Evolutionary conservation across 139 green algal genomes (phyloP), one percentile per base, ranked within the genome.

Genomic region (Volvox reticuliferus): DNA sequence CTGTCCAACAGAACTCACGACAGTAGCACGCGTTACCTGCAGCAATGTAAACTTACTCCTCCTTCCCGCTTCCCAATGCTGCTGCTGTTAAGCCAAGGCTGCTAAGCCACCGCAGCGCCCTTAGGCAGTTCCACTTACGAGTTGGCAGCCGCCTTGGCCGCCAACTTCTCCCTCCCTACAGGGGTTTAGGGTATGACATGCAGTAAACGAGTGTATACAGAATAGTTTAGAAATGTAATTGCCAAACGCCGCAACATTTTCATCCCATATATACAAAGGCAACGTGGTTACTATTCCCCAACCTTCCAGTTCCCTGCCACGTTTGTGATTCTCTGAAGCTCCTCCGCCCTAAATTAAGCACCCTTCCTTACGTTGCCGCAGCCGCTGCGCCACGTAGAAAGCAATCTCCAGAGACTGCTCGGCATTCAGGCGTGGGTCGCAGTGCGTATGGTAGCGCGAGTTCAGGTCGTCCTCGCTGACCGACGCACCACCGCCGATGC

Each of bases 391-490:
- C 20, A 99, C 97, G 91, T 99, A 98, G 96, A 99, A 99, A 75
- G 98, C 96, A 93, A 99, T 97, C 96, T 99, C 98, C 90, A 99
- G 96, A 30, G 97, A 96, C 94, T 99, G 98, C 95, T 98, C 97
- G 62, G 97, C 98, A 88, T 99, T 99, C 21, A 99, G 96, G 73
- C 98, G 97, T 26, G 98, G 98, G 95, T 99, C 98, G 95, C 98
- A 99, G 95, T 99, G 98, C n/a, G 98, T 99, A 96, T 99, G 97
- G 96, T 99, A 99, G 93, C 98, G 96, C 20, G 90, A 95, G 85
- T 96, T 94, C 22, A 99, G 95, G 94, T 99, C 98, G 2, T 96
- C 93, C 65, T 96, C 95, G 33, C 50, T 78, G 65, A 97, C 89
- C 26, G 32, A 67, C n/a, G 94, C 91, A 82, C 95, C 98, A 30